Base-by-base conservation (phyloP, 306 rosid genomes). In the Alnus rubra region DNA sequence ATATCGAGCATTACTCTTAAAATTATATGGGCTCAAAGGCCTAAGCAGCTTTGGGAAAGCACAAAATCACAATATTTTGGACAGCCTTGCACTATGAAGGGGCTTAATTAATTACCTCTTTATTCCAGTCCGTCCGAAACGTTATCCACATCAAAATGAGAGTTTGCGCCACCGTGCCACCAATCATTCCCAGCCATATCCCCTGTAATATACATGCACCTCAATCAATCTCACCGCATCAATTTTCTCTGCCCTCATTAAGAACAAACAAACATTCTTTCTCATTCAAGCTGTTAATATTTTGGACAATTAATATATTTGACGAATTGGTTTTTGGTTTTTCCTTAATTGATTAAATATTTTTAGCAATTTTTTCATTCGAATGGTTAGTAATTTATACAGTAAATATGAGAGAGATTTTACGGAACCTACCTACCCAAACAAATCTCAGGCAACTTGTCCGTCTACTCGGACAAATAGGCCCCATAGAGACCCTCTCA, bases 101-200 rank as follows among this genome's bases (percentile, higher is more conserved):
- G 7, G 4, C 3, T 58, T 33, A 33, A 4, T 44, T 11, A n/a
- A 18, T 35, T 80, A 88, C 97, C 96, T 92, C 97, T 69, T 86
- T 88, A 15, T 63, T 82, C 97, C 97, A 92, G 58, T 92, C 90
- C 0, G 97, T 80, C 30, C 89, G 87, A 68, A 82, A 67, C 39
- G 96, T 92, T 37, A 88, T 71, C 92, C 93, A 89, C 1, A 88
- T 0, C 35, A 92, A 74, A 74, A 92, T 89, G 50, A 84, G 3
- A 1, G 97, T 92, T 76, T 92, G 97, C 79, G 89, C 81, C 7
- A 72, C 0, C 0, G 96, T 92, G 10, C 96, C 97, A n/a, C 89
- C 88, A 0, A 88, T 69, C 93, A 92, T 90, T 55, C 97, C 96
- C 78, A 89, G 33, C 95, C 95, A 92, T 76, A 92, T 83, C 68